Conservation (phyloP, 2,329 filamentous ascomycete genomes). For the Westerdykella aurantiaca region DNA sequence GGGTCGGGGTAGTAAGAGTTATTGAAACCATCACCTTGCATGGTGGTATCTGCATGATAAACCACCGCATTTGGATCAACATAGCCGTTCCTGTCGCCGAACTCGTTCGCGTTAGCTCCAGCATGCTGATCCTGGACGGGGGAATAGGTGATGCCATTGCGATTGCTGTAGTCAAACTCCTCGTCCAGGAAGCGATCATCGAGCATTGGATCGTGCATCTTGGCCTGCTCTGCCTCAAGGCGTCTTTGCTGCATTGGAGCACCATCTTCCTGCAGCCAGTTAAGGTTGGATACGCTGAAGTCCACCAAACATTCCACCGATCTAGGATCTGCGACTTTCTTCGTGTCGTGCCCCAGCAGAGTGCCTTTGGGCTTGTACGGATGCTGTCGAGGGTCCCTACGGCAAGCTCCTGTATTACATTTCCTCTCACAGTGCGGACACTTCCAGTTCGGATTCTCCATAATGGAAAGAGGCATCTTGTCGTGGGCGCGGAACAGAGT, state of each 20-base stretch:
- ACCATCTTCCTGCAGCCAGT: slow-evolving; percentile 63
- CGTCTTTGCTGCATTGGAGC: slow-evolving; percentile 44
- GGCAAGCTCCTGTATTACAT: slow-evolving; percentile 81
- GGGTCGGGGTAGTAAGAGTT: slow-evolving; percentile 22
- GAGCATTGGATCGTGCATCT: slow-evolving; percentile 42
- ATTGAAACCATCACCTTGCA: slow-evolving; percentile 10
- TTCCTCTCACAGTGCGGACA: slow-evolving; percentile 82
- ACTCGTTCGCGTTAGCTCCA: slow-evolving; percentile 8
- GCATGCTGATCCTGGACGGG: slow-evolving; percentile 24
- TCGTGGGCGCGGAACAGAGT: slow-evolving; percentile 88
- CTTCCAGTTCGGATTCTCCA: slow-evolving; percentile 77
- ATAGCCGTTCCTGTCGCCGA: slow-evolving; percentile 5
- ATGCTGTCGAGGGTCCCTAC: slow-evolving; percentile 59
- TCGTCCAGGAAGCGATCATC: slow-evolving; percentile 44
- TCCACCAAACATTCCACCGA: slow-evolving; percentile 89
- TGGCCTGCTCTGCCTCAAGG: slow-evolving; percentile 50
- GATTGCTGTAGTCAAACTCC: slow-evolving; percentile 25
- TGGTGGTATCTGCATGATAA: slow-evolving; percentile 7
- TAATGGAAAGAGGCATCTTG: slow-evolving; percentile 73
- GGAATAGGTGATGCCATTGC: slow-evolving; percentile 41
- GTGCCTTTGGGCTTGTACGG: slow-evolving; percentile 86
- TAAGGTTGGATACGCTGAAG: slow-evolving; percentile 81
- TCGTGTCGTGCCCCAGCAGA: slow-evolving; percentile 84
- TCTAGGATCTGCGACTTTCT: slow-evolving; percentile 79
- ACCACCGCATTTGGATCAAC: slow-evolving; percentile 13